Evolutionary conservation across 2,329 filamentous ascomycete genomes (phyloP), one percentile per base, ranked within the genome.

Genomic region (Arachnopeziza araneosa): DNA sequence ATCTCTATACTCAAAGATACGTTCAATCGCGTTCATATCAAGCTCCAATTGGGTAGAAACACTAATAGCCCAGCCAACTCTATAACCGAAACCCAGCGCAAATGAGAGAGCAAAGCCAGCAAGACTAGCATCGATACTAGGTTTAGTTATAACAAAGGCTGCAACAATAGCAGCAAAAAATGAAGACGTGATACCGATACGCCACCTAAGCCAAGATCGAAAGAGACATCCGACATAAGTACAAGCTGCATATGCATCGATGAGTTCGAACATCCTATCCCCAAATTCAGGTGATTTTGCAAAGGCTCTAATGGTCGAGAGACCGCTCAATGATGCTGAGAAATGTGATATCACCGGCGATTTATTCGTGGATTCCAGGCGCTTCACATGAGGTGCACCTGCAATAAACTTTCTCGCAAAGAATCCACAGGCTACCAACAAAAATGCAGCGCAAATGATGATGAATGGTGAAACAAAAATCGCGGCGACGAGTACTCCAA

Each of bases 101-200:
- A 92, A 92, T 2, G 85, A 83, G 52, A 93, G 75, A 0, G 88
- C 87, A 67, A 93, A 92, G 0, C 89, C 89, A 1, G 88, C 88
- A 26, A 91, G 75, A 1, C 87, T 80, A 0, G 88, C 83, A 68
- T 88, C 83, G 69, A 91, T 86, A 1, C 75, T 76, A 0, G 80
- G 79, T 2, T 81, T 80, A 6, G 80, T 72, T 8, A 44, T 44
- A 52, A 91, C 82, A 22, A 90, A 75, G 8, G 81, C 75, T 0
- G 86, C 85, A 10, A 89, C 85, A 26, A 84, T 75, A 1, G 82
- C 79, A 9, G 86, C 80, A 71, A 92, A 93, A 19, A 85, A 64
- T 1, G 86, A 85, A 2, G 88, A 88, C 2, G 91, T 78, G 8
- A 54, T 26, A 14, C 23, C 24, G 81, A 93, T 87, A 4, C 89